phyloP scores from a whole-genome alignment of 345 rosid species.

The Hypericum perforatum region DNA sequence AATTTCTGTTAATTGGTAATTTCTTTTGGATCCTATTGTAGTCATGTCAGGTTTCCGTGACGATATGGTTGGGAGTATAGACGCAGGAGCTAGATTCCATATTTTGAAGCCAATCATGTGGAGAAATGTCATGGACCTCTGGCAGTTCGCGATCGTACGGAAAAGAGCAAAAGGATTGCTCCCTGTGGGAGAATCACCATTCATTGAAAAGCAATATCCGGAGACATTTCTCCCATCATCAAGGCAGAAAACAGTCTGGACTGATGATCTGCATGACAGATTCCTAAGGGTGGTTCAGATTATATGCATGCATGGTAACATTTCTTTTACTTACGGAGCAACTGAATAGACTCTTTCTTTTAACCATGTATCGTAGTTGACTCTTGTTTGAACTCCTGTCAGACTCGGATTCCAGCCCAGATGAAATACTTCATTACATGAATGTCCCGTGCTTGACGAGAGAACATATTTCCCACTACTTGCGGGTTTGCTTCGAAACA shows the following conservation, averaged over 20 bases:
- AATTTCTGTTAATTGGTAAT: slow-evolving; percentile 1
- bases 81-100: slow-evolving; percentile 35
- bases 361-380: background rate
- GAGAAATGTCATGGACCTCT: slow-evolving; percentile 23
- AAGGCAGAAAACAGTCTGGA: slow-evolving; percentile 38
- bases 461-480: slow-evolving; percentile 35
- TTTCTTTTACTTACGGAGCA: background rate
- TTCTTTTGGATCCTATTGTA: slow-evolving; percentile 14
- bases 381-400: slow-evolving; percentile 2
- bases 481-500: slow-evolving; percentile 33
- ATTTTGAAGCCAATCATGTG: slow-evolving; percentile 35
- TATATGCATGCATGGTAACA: slow-evolving; percentile 34
- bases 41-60: slow-evolving; percentile 27
- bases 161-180: slow-evolving; percentile 3
- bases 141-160: slow-evolving; percentile 31
- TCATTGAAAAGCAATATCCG: slow-evolving; percentile 6
- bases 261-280: slow-evolving; percentile 27
- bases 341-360: background rate
- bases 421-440: slow-evolving; percentile 37
- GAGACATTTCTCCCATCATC: slow-evolving; percentile 8
- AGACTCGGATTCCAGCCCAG: slow-evolving; percentile 32
- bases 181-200: background rate
- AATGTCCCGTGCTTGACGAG: slow-evolving; percentile 33
- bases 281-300: slow-evolving; percentile 30
- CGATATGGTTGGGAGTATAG: slow-evolving; percentile 27